phyloP scores from a whole-genome alignment of 306 rosid species.

The Quercus variabilis region DNA sequence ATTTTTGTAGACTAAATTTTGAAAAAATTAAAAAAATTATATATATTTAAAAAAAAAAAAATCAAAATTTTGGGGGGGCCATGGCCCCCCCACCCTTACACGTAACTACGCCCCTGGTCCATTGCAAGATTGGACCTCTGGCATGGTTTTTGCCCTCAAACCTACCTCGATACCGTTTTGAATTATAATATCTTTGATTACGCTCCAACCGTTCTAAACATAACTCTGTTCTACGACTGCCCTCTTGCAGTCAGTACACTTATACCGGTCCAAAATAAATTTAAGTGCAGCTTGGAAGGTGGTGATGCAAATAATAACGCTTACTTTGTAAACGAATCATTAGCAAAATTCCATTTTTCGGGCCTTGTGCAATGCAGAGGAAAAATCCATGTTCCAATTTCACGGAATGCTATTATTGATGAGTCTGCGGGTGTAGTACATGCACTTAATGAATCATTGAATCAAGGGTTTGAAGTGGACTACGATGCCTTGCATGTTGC shows the following conservation, averaged over 20 bases:
- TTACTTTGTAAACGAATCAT: background rate
- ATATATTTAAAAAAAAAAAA: too few species aligned
- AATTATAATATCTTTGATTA: slow-evolving; percentile 15
- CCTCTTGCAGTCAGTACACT: rapidly evolving
- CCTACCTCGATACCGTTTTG: background rate
- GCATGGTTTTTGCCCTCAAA: slow-evolving; percentile 14
- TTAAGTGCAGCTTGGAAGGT: background rate
- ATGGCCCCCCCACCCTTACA: too few species aligned
- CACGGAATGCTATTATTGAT: too few species aligned
- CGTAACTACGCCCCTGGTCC: too few species aligned
- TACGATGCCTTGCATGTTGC: rapidly evolving
- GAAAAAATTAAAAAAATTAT: too few species aligned
- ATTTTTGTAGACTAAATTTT: too few species aligned
- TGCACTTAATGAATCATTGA: too few species aligned
- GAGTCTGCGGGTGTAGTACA: too few species aligned
- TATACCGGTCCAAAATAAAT: rapidly evolving
- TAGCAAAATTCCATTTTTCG: too few species aligned
- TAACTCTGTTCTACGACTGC: slow-evolving; percentile 31
- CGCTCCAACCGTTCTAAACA: slow-evolving; percentile 6
- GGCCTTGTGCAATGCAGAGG: too few species aligned
- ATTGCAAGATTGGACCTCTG: slow-evolving; percentile 26
- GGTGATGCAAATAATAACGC: rapidly evolving
- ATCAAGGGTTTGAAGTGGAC: background rate
- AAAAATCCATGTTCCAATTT: too few species aligned
- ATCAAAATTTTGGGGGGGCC: too few species aligned